phyloP scores from a whole-genome alignment of 2,329 filamentous ascomycete genomes.

The Pseudogymnoascus sp. region DNA sequence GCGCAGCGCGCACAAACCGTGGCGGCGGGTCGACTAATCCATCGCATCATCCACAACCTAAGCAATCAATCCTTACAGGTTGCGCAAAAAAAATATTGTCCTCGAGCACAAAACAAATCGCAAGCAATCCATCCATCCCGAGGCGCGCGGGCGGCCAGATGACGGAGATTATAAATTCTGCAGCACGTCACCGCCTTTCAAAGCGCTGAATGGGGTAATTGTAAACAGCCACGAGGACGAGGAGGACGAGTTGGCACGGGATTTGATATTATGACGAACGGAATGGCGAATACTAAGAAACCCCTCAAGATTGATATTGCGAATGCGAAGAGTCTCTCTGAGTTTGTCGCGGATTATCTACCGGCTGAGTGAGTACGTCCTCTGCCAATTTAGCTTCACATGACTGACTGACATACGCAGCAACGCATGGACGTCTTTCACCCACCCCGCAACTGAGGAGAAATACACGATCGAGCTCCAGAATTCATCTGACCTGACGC shows the following conservation, averaged over 20 bases:
- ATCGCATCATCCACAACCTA: constrained; percentile 3
- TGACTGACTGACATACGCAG: constrained; percentile 10
- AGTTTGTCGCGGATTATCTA: constrained; percentile 43
- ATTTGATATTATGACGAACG: not conserved
- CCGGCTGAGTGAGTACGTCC: constrained; percentile 36
- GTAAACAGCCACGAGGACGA: not conserved
- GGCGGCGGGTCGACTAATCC: not conserved
- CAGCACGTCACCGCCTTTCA: not conserved
- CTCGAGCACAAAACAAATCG: not conserved
- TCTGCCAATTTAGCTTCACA: not conserved
- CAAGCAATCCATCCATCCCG: not conserved
- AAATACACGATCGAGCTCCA: constrained; percentile 40
- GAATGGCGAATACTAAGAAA: not conserved
- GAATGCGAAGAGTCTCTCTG: constrained; percentile 40
- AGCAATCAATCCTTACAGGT: not conserved
- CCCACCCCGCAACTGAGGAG: constrained; percentile 38
- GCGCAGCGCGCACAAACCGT: not conserved
- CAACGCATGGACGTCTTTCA: constrained; percentile 35
- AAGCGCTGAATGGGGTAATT: not conserved
- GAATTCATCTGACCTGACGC: constrained; percentile 32
- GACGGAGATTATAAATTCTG: constrained; percentile 1
- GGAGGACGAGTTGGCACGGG: not conserved
- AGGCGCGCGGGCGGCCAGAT: not conserved
- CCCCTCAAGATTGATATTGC: constrained; percentile 36
- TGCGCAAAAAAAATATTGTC: not conserved